These are phyloP conservation scores for Hirschioporus abietinus DNA, from an alignment of 768 basidiomycete genomes.

Conservation along the genomic window DNA sequence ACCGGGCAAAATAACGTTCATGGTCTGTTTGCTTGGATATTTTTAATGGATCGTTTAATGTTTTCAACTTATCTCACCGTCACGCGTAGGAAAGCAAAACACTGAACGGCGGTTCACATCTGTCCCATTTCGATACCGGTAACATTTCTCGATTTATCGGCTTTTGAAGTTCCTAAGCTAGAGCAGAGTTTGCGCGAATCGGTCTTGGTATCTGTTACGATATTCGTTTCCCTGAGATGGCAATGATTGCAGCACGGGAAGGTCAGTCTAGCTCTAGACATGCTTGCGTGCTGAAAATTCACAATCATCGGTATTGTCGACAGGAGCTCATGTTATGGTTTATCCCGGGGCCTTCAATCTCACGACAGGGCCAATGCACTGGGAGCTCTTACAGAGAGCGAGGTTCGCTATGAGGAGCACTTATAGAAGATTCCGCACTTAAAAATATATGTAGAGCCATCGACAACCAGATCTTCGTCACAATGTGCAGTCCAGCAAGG, in stretches of 20 bases:
- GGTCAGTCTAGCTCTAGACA: conserved; percentile 37
- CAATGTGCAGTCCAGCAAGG: conserved; percentile 94
- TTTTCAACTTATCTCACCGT: conserved; percentile 10
- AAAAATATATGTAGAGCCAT: conserved; percentile 67
- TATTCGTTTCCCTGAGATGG: conserved; percentile 89
- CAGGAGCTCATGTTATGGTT: conserved; percentile 82
- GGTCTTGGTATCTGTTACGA: conserved; percentile 98
- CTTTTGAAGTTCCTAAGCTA: background rate
- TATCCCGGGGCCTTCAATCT: conserved; percentile 95
- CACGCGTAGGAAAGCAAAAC: conserved; percentile 78
- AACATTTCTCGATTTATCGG: conserved; percentile 7
- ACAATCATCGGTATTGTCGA: conserved; percentile 5
- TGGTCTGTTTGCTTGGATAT: conserved; percentile 37
- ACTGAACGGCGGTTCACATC: conserved; percentile 65
- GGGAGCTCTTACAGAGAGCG: conserved; percentile 86
- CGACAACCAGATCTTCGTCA: conserved; percentile 94
- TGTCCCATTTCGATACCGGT: conserved; percentile 90
- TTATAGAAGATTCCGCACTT: background rate
- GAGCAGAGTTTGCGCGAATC: conserved; percentile 88
- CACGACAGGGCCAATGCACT: conserved; percentile 94
- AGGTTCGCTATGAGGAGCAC: conserved; percentile 43
- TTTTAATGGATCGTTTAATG: background rate
- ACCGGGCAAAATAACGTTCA: conserved; percentile 85
- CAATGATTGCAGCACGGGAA: conserved; percentile 84
- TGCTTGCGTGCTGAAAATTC: background rate